A percentile compares a stretch with the other conserved stretches of the same genome.
Evolutionary conservation across 2,329 filamentous ascomycete species (phyloP).

Genomic region (Teratosphaeria zuluensis): DNA sequence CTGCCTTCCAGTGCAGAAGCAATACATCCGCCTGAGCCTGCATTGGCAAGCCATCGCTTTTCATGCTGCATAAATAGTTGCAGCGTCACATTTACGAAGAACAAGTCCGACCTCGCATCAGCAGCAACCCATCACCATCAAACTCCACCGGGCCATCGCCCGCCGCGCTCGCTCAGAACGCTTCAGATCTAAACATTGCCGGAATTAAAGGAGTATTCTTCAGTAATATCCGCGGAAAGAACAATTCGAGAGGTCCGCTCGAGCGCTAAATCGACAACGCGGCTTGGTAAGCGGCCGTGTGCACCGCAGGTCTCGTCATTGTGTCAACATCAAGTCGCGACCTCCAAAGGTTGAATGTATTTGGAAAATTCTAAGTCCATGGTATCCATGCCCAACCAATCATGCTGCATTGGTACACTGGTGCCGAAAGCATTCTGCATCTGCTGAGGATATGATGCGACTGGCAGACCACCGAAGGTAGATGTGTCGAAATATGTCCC

Average conservation of each 20-base stretch:
- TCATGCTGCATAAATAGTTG: not conserved
- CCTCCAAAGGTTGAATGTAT: not conserved
- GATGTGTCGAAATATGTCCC: not conserved
- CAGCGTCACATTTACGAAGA: not conserved
- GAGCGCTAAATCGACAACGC: not conserved
- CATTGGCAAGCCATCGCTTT: not conserved
- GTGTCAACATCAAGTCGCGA: not conserved
- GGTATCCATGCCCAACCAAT: not conserved
- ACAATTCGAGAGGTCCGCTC: not conserved
- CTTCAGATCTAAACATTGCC: not conserved
- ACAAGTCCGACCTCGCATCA: not conserved
- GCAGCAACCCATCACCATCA: not conserved
- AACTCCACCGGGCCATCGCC: not conserved
- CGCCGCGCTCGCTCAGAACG: not conserved
- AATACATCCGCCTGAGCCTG: not conserved
- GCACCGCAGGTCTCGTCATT: not conserved
- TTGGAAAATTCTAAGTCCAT: not conserved
- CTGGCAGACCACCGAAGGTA: conserved; percentile 1
- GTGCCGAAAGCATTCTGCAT: conserved; percentile 5
- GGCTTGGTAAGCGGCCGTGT: not conserved
- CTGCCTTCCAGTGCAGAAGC: not conserved
- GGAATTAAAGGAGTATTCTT: not conserved
- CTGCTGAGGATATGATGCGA: conserved; percentile 7
- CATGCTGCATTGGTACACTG: conserved; percentile 3
- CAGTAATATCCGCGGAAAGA: not conserved